Conservation (phyloP, 768 basidiomycete genomes). For the Tricholoma bakamatsutake region DNA sequence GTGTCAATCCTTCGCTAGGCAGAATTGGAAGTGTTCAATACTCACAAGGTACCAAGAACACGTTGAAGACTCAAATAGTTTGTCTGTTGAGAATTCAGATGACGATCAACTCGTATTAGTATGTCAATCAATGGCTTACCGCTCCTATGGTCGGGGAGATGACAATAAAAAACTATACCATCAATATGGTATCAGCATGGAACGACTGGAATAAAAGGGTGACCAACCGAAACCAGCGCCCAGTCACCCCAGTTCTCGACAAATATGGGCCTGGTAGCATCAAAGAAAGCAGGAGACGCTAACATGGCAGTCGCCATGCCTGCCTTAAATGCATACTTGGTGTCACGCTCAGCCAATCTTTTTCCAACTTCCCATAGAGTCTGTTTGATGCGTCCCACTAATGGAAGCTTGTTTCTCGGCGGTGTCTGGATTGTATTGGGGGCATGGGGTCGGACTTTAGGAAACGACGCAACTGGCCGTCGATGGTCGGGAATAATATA, state of each 20-base stretch:
- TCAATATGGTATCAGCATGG: conserved; percentile 1
- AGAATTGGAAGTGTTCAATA: conserved; percentile 10
- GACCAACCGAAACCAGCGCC: conserved; percentile 84
- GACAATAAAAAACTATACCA: conserved; percentile 73
- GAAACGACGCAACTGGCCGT: conserved; percentile 61
- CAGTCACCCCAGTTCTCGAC: conserved; percentile 87
- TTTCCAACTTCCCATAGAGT: conserved; percentile 67
- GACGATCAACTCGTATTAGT: neutral
- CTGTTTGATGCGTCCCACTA: conserved; percentile 59
- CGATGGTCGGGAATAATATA: conserved; percentile 48
- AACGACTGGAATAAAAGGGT: neutral
- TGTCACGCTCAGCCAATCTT: conserved; percentile 62
- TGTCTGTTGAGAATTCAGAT: conserved; percentile 43
- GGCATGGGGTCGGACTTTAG: conserved; percentile 76
- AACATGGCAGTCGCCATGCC: conserved; percentile 80
- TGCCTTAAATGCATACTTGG: conserved; percentile 85
- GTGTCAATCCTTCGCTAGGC: neutral
- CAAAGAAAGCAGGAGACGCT: conserved; percentile 85
- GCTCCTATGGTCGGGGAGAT: conserved; percentile 87
- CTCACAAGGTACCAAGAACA: conserved; percentile 79
- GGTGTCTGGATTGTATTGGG: conserved; percentile 86
- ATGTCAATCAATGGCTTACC: conserved; percentile 30
- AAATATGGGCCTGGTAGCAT: conserved; percentile 70
- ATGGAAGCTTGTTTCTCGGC: conserved; percentile 48
- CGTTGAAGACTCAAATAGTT: conserved; percentile 84